A percentile compares a stretch with the other conserved stretches of the same genome.
phyloP scores from a whole-genome alignment of 345 rosid species.

The Boechera stricta region DNA sequence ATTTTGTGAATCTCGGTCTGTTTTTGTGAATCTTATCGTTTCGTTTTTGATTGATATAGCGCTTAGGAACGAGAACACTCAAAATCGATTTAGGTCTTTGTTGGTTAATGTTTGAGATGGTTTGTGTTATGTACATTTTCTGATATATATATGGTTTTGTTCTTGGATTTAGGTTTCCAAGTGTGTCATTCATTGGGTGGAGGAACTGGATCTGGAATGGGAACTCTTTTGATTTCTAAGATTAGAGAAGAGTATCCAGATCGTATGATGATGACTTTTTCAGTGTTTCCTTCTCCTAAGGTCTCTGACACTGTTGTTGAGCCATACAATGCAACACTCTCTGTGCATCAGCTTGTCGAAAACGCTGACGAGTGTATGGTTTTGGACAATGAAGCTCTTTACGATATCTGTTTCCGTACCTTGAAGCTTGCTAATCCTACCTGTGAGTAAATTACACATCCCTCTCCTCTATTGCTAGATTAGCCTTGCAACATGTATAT shows the following conservation, averaged over 20 bases:
- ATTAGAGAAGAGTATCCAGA: slow-evolving; percentile 52
- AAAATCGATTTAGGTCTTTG: slow-evolving; percentile 15
- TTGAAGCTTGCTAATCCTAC: slow-evolving; percentile 50
- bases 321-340: slow-evolving; percentile 53
- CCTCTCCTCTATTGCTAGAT: neutral
- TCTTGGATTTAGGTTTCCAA: slow-evolving; percentile 46
- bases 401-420: slow-evolving; percentile 54
- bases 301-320: slow-evolving; percentile 54
- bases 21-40: neutral
- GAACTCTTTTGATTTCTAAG: slow-evolving; percentile 50
- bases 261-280: slow-evolving; percentile 53
- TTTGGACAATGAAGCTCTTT: slow-evolving; percentile 52
- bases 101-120: neutral
- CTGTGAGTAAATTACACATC: slow-evolving; percentile 31
- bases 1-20: slow-evolving; percentile 31
- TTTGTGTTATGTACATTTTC: neutral
- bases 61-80: neutral
- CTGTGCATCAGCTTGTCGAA: slow-evolving; percentile 52
- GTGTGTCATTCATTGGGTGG: slow-evolving; percentile 53
- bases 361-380: slow-evolving; percentile 55
- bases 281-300: slow-evolving; percentile 53
- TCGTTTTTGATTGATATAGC: neutral
- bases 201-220: slow-evolving; percentile 56
- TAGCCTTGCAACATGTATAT: neutral
- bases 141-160: neutral